Base-by-base conservation (phyloP, 1,284 basidiomycete species). In the Xerocomus minutiporus region DNA sequence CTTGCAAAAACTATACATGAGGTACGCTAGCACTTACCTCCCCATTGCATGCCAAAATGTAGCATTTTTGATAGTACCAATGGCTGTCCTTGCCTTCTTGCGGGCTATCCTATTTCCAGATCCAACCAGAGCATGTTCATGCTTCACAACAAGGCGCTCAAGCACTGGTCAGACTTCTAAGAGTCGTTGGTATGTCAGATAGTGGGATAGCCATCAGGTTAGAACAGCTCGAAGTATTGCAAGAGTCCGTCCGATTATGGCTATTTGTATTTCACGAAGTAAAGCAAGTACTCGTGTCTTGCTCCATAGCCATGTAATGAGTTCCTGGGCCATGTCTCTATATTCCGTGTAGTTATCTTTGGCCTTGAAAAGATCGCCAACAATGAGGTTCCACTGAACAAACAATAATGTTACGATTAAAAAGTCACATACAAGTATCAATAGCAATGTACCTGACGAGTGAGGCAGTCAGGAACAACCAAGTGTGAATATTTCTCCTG, bases 121-220 rank as follows among this genome's bases (percentile, higher is more conserved):
- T 36, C 26, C 31, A 8, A 29, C n/a, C 17, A 50, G 11, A 0
- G 7, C 11, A 28, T 3, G 25, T 41, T 53, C 40, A 8, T 58
- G 51, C 13, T 43, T 51, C 7, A 12, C 2, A 36, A 57, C 11
- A 3, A 58, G 44, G 11, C 50, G 34, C 25, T 58, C 39, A 20
- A 59, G 53, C 1, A 50, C 12, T 57, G 54, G 43, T 52, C 13
- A 49, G 51, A 66, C 62, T 36, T 52, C 62, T 4, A 69, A 54
- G 11, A 73, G 61, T 11, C 57, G 51, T 9, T 36, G 12, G 43
- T 59, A 65, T 20, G 66, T 61, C 35, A 66, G 59, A 51, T 69
- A 71, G 54, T 71, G 68, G 15, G 67, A 55, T 1, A 67, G 62
- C 71, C 70, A 73, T 13, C 55, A 57, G n/a, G 68, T 70, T 25